phyloP scores from a whole-genome alignment of 495 filamentous ascomycete genomes.

The Halenospora varia region DNA sequence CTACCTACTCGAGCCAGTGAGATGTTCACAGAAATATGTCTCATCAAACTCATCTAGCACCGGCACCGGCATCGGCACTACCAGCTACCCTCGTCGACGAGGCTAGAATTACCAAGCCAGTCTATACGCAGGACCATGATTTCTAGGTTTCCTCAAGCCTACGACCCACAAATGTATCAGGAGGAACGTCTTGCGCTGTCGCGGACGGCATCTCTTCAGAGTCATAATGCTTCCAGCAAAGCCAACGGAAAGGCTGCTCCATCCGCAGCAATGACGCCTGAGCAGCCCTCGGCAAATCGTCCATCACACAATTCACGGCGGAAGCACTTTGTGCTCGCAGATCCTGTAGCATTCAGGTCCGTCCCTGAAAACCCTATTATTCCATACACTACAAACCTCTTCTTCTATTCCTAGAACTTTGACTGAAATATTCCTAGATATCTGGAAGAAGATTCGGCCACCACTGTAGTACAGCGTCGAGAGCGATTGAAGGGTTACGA shows the following conservation, averaged over 20 bases:
- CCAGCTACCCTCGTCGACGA: background rate
- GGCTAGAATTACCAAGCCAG: background rate
- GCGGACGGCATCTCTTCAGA: constrained; percentile 15
- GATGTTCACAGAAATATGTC: background rate
- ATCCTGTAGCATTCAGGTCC: constrained; percentile 66
- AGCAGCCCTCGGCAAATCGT: constrained; percentile 1
- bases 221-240: constrained; percentile 8
- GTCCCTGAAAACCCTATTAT: background rate
- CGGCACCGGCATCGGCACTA: background rate
- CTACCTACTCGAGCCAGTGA: background rate
- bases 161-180: constrained; percentile 23
- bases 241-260: constrained; percentile 5
- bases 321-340: constrained; percentile 61
- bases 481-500: constrained; percentile 77
- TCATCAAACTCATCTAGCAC: background rate
- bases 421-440: constrained; percentile 46
- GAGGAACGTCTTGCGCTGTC: constrained; percentile 19
- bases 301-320: constrained; percentile 21
- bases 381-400: background rate
- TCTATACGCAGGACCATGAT: constrained; percentile 2
- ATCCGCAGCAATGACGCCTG: constrained; percentile 1
- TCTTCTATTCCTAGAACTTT: background rate
- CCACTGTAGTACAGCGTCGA: constrained; percentile 68
- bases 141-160: constrained; percentile 18
- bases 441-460: constrained; percentile 80